These are phyloP conservation scores for Lindgomyces ingoldianus DNA, from an alignment of 495 filamentous ascomycete species.

Conservation along the genomic window DNA sequence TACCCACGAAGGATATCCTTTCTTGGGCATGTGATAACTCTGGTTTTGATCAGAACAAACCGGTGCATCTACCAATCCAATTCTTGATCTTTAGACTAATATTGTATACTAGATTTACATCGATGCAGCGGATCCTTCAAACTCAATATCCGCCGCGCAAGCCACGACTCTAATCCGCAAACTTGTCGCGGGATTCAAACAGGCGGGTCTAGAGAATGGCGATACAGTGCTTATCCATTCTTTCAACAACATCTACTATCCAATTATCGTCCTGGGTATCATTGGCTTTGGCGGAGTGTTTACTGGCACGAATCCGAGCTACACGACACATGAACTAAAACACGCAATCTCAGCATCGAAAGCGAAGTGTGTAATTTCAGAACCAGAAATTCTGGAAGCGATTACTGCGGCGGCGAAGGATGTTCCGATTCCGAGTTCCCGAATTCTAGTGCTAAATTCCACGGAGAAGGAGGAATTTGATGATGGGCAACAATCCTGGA, in stretches of 20 bases:
- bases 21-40: conserved; percentile 43
- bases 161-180: conserved; percentile 34
- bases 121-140: conserved; percentile 35
- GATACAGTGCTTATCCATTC: conserved; percentile 41
- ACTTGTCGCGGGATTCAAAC: conserved; percentile 42
- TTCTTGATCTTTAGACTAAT: too few species aligned
- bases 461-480: conserved; percentile 5
- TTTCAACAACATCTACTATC: conserved; percentile 40
- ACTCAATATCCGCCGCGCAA: conserved; percentile 37
- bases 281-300: conserved; percentile 73
- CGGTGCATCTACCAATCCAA: conserved; percentile 13
- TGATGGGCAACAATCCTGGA: conserved; percentile 21
- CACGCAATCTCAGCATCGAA: conserved; percentile 67
- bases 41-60: conserved; percentile 40
- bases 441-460: conserved; percentile 39
- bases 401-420: neutral
- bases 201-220: conserved; percentile 36
- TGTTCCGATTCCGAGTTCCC: neutral
- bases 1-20: conserved; percentile 40
- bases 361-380: conserved; percentile 51
- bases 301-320: conserved; percentile 70
- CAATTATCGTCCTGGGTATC: conserved; percentile 53
- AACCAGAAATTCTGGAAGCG: conserved; percentile 19
- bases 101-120: conserved; percentile 35
- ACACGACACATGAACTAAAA: conserved; percentile 63